phyloP scores from a whole-genome alignment of 768 basidiomycete species.

The Tubosaeta sp. region DNA sequence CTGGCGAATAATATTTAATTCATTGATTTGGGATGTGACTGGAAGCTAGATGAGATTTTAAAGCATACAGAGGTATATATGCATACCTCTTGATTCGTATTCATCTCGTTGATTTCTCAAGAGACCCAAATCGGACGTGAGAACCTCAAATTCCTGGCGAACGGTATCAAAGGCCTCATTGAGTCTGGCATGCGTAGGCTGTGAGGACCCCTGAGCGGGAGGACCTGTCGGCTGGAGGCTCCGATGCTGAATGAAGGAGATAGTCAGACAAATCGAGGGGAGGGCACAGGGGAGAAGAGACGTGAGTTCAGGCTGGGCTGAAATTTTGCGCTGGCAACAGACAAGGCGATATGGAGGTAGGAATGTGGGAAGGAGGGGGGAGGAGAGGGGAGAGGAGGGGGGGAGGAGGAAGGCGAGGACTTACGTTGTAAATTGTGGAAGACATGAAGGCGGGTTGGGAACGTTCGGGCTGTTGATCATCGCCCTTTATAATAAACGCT shows the following conservation, averaged over 20 bases:
- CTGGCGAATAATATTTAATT: conserved; percentile 85
- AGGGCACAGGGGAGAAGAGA: neutral
- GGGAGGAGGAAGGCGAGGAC: conserved; percentile 8
- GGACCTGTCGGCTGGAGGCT: conserved; percentile 52
- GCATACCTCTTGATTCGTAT: conserved; percentile 77
- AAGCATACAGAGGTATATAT: neutral
- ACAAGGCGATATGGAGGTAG: neutral
- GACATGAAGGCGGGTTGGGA: conserved; percentile 36
- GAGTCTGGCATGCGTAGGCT: conserved; percentile 46
- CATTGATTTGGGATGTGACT: conserved; percentile 84
- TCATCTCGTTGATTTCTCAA: conserved; percentile 82
- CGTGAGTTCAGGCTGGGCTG: conserved; percentile 1
- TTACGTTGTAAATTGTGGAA: conserved; percentile 37
- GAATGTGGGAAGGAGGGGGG: neutral
- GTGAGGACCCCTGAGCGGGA: conserved; percentile 38
- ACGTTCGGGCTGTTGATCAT: conserved; percentile 37
- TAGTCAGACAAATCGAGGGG: conserved; percentile 15
- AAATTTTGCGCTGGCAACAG: conserved; percentile 24
- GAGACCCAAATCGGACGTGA: conserved; percentile 61
- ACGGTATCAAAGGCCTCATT: conserved; percentile 80
- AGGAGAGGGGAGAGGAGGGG: neutral
- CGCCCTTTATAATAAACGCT: conserved; percentile 36
- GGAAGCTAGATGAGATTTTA: conserved; percentile 10
- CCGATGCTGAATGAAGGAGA: conserved; percentile 38
- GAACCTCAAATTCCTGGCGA: conserved; percentile 77